These are phyloP conservation scores for Neurospora sublineolata DNA, from an alignment of 495 filamentous ascomycete genomes.

Conservation along the genomic window DNA sequence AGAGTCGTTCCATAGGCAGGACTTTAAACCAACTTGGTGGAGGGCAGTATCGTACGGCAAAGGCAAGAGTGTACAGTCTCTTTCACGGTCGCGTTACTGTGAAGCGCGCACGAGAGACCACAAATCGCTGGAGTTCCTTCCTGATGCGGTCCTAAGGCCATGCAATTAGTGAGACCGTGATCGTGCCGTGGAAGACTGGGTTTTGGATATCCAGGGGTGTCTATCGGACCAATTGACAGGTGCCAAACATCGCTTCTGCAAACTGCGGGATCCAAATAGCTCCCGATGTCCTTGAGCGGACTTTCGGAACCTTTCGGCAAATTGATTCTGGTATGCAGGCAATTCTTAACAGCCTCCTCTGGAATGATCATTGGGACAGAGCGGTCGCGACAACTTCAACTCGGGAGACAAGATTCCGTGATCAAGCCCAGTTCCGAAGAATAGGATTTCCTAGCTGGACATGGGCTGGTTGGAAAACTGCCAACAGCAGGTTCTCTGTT, in stretches of 20 bases:
- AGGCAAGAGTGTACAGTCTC: not conserved
- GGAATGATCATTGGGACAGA: not conserved
- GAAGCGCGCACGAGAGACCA: not conserved
- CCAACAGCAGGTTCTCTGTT: no score
- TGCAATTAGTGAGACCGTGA: not conserved
- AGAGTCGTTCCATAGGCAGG: not conserved
- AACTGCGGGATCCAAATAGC: not conserved
- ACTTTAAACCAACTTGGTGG: not conserved
- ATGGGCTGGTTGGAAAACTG: not conserved
- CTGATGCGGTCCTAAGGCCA: not conserved
- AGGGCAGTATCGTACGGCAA: not conserved
- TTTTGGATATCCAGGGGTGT: not conserved
- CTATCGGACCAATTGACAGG: not conserved
- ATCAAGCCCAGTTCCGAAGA: not conserved
- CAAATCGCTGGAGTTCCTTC: not conserved
- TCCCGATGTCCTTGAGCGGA: not conserved
- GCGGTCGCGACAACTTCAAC: no score
- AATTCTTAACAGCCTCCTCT: not conserved
- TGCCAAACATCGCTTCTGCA: not conserved
- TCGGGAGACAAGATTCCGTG: not conserved
- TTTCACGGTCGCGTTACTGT: not conserved
- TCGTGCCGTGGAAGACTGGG: not conserved
- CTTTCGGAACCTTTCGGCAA: not conserved
- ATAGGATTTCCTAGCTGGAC: not conserved
- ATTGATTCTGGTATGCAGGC: accelerated